phyloP scores from a whole-genome alignment of 805 yeast genomes.

The Myxozyma sirexii region DNA sequence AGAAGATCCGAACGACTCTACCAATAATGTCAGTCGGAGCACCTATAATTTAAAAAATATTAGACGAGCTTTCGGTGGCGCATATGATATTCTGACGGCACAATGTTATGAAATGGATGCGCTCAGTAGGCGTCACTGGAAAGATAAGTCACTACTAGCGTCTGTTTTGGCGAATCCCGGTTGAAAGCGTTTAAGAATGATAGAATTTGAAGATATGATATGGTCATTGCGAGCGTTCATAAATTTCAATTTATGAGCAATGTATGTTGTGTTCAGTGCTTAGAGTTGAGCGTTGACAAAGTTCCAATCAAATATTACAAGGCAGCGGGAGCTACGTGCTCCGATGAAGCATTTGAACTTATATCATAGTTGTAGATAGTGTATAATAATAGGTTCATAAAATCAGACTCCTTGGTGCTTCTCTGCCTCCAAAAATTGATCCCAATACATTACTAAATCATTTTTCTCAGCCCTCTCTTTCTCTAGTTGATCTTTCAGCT shows the following conservation, averaged over 20 bases:
- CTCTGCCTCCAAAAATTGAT: slow-evolving; percentile 29
- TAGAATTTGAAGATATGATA: no score
- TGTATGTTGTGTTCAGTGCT: no score
- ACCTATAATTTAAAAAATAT: slow-evolving; percentile 78
- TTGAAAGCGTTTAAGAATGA: background rate
- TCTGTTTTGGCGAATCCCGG: slow-evolving; percentile 4
- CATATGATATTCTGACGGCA: slow-evolving; percentile 73
- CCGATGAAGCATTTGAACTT: no score
- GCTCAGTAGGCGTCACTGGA: slow-evolving; percentile 64
- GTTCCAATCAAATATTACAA: no score
- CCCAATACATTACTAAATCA: slow-evolving; percentile 31
- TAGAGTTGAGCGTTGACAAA: no score
- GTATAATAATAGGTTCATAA: no score
- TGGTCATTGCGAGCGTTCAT: no score
- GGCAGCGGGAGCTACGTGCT: no score
- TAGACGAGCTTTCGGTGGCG: slow-evolving; percentile 86
- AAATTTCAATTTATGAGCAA: no score
- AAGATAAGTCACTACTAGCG: slow-evolving; percentile 76
- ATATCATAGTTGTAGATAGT: no score
- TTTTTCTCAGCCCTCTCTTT: slow-evolving; percentile 28
- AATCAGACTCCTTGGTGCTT: background rate
- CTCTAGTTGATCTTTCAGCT: slow-evolving; percentile 14
- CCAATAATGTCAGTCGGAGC: slow-evolving; percentile 78
- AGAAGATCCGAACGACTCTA: slow-evolving; percentile 83
- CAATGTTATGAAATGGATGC: slow-evolving; percentile 72